phyloP scores from a whole-genome alignment of 1,139 yeast genomes.

The Yamadazyma atlantica region DNA sequence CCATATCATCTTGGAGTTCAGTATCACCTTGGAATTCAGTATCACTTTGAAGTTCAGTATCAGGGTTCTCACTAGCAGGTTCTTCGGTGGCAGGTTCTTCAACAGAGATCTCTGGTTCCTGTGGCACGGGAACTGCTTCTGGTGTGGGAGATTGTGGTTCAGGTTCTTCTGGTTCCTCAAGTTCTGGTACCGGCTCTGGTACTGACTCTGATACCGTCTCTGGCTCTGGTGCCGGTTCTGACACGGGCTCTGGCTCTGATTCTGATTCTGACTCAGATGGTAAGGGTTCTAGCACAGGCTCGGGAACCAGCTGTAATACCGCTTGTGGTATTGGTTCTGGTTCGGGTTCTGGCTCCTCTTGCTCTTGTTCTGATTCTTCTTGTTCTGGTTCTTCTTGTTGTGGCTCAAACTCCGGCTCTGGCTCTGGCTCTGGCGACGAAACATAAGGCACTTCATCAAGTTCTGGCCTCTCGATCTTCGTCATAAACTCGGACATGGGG shows the following conservation, averaged over 20 bases:
- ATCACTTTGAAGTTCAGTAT: too few species aligned
- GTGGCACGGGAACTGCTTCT: too few species aligned
- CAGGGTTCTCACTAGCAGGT: too few species aligned
- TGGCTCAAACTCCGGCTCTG: conserved; percentile 6
- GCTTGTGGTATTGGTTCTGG: background rate
- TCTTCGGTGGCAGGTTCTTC: too few species aligned
- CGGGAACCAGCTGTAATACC: background rate
- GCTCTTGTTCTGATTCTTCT: background rate
- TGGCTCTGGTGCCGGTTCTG: background rate
- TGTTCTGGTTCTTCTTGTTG: background rate
- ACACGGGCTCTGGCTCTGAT: conserved; percentile 9
- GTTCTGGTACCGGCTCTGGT: background rate
- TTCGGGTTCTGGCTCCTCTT: background rate
- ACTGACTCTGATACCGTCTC: background rate
- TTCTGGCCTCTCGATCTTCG: conserved; percentile 8
- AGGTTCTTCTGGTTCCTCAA: background rate
- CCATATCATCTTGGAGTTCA: too few species aligned
- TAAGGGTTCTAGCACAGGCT: background rate
- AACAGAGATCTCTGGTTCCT: background rate
- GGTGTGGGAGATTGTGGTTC: background rate
- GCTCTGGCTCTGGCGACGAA: conserved; percentile 8
- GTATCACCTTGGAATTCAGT: too few species aligned
- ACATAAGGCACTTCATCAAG: conserved; percentile 9
- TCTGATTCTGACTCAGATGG: too few species aligned
- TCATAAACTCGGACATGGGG: conserved; percentile 30